Evolutionary conservation across 1,284 basidiomycete species (phyloP).

Genomic region (Cutaneotrichosporon dermatis): DNA sequence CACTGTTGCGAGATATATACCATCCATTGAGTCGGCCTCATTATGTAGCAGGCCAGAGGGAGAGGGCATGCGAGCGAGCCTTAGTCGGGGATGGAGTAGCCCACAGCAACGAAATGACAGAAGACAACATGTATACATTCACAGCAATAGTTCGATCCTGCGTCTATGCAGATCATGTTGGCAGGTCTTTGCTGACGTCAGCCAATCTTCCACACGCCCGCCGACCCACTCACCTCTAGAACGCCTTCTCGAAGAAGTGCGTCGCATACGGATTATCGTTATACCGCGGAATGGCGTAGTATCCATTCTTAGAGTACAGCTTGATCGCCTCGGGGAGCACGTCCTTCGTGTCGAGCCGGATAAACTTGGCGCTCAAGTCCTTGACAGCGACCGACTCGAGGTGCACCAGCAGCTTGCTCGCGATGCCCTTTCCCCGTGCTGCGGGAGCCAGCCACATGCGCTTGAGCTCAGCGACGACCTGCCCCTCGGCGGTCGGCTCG

Average conservation of each 20-base stretch:
- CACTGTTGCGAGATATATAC: no score
- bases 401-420: neutral
- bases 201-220: no score
- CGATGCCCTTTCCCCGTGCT: neutral
- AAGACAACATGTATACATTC: no score
- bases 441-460: neutral
- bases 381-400: neutral
- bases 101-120: no score
- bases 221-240: no score
- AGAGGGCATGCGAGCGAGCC: no score
- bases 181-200: no score
- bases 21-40: no score
- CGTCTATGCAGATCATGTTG: no score
- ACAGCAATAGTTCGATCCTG: no score
- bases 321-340: neutral
- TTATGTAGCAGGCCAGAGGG: no score
- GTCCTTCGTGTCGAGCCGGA: slow-evolving; percentile 1
- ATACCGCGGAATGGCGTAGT: neutral
- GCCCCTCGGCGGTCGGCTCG: neutral
- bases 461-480: neutral
- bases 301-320: neutral
- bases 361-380: neutral
- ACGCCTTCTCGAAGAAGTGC: neutral
- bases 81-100: no score
- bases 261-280: neutral